Conservation (phyloP, 306 rosid species). For the Dalbergia cochinchinensis region DNA sequence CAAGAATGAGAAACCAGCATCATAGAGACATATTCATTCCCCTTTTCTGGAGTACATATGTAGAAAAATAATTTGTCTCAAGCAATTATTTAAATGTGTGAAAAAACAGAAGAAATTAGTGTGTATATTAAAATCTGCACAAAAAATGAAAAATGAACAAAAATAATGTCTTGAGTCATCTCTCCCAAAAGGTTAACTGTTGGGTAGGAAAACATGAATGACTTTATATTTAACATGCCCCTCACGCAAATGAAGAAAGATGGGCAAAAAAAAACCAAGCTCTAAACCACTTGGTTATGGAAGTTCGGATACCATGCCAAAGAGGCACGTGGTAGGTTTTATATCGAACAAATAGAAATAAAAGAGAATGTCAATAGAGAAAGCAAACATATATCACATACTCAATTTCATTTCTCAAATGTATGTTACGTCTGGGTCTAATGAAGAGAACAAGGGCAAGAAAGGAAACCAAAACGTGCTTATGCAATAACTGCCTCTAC, state of each 20-base stretch:
- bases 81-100: background rate
- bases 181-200: too few species aligned
- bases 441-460: constrained; percentile 23
- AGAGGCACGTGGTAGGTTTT: too few species aligned
- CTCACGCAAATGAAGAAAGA: too few species aligned
- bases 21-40: background rate
- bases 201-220: too few species aligned
- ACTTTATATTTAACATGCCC: too few species aligned
- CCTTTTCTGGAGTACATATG: background rate
- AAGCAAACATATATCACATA: constrained; percentile 12
- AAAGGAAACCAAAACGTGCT: constrained; percentile 20
- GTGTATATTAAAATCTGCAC: constrained; percentile 1
- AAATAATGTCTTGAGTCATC: background rate
- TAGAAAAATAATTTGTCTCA: constrained; percentile 25
- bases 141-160: background rate
- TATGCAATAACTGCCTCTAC: background rate
- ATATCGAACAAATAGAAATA: background rate
- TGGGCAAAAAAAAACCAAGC: too few species aligned
- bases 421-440: background rate
- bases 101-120: constrained; percentile 30
- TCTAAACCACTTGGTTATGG: too few species aligned
- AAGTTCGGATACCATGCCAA: too few species aligned
- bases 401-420: constrained; percentile 30
- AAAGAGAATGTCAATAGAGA: constrained; percentile 24
- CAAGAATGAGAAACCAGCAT: constrained; percentile 26